Base-by-base conservation (phyloP, 805 yeast genomes). In the Ogataea populi-albae region DNA sequence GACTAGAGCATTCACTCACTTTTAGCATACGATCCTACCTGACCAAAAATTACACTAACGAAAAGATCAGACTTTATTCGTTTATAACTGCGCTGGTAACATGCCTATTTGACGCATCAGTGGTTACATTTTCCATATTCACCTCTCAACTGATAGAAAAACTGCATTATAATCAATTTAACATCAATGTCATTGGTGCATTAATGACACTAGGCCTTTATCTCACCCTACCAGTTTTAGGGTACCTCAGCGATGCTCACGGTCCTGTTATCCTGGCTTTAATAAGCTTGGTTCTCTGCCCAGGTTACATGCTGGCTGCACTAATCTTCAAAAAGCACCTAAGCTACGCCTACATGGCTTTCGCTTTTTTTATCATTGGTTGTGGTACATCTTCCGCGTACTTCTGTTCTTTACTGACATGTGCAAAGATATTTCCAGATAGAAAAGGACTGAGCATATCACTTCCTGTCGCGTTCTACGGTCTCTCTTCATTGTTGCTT, bases 401-500 rank as follows among this genome's bases (percentile, higher is more conserved):
- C 59, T 83, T 84, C 52, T 73, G 83, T 43, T 75, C 86, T 30
- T 62, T 84, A 43, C 59, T 84, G 20, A 83, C 94, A 2, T 86
- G 96, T 62, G 94, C 96, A 2, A 79, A 84, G 50, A 73, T 88
- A n/a, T 85, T 78, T 52, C 94, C 95, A 0, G 66, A 75, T 25
- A 69, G 71, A 31, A 85, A 86, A 40, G 82, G 95, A 2, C 60
- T 91, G 37, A 84, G 95, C 21, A 86, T 91, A 28, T 82, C 94
- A 35, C 71, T 84, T 29, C 98, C 98, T 0, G 89, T 91, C 2
- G 76, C 95, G 1, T 82, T 82, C 44, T 89, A 83, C 58, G 98
- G 98, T 1, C 52, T 87, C 20, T 82, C 95, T 4, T 75, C 95
- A 2, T 65, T 93, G 37, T 59, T 89, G 31, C 82, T 85, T 3